Conservation (phyloP, 2,329 filamentous ascomycete genomes). For the Colletotrichum echinochloae region DNA sequence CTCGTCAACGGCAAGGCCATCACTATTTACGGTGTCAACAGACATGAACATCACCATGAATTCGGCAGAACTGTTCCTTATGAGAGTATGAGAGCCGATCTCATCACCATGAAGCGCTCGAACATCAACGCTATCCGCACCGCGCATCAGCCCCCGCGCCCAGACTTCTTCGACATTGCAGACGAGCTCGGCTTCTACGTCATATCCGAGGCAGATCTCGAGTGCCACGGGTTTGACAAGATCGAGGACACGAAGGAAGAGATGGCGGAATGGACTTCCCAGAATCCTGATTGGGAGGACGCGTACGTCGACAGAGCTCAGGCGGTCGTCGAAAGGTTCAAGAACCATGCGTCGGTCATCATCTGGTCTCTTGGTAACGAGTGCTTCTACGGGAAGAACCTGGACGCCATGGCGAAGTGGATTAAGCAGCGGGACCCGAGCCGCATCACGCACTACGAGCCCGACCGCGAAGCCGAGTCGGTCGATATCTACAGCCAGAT, state of each 20-base stretch:
- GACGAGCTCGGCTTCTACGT: conserved; percentile 75
- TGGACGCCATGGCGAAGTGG: conserved; percentile 74
- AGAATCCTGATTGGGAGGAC: conserved; percentile 70
- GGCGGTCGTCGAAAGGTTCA: conserved; percentile 70
- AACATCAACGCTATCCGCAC: conserved; percentile 79
- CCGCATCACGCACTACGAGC: conserved; percentile 74
- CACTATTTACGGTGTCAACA: conserved; percentile 76
- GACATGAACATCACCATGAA: conserved; percentile 76
- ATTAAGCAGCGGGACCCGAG: conserved; percentile 67
- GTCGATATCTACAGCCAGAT: conserved; percentile 75
- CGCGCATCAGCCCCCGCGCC: conserved; percentile 74
- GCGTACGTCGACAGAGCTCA: conserved; percentile 76
- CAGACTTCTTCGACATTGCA: conserved; percentile 68
- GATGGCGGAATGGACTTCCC: conserved; percentile 60
- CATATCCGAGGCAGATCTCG: conserved; percentile 68
- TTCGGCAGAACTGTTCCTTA: conserved; percentile 71
- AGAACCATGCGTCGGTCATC: conserved; percentile 73
- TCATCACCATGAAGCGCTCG: conserved; percentile 74
- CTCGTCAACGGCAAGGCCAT: conserved; percentile 75
- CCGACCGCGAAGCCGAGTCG: conserved; percentile 66
- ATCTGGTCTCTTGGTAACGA: conserved; percentile 82
- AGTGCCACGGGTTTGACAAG: conserved; percentile 65
- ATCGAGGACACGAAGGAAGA: conserved; percentile 50
- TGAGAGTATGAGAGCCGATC: conserved; percentile 68
- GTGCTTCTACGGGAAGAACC: conserved; percentile 76